Conservation (phyloP, 75 land plant genomes). For the Cryptomeria japonica region DNA sequence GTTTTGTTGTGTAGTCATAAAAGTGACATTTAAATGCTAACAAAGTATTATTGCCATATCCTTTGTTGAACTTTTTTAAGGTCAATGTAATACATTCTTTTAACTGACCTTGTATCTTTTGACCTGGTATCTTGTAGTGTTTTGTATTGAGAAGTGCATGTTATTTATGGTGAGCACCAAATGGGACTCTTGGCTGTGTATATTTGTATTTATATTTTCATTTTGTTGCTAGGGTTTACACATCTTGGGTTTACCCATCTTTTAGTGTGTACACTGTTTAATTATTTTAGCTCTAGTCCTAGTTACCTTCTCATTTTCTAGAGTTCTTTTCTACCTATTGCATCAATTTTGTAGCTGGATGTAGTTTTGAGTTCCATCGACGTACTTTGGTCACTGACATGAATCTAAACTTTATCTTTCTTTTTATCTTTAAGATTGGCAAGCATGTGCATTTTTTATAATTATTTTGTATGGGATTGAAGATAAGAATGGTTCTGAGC, state of each 20-base stretch:
- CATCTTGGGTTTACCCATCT: not conserved
- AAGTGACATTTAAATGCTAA: too few relatives aligned
- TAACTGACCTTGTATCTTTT: not conserved
- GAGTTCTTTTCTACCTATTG: not conserved
- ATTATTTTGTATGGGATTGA: not conserved
- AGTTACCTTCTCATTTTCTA: not conserved
- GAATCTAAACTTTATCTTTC: not conserved
- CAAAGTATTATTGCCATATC: not conserved
- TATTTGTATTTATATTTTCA: not conserved
- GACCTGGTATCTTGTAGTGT: constrained; percentile 1
- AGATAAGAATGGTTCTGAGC: not conserved
- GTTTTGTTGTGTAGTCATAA: too few relatives aligned
- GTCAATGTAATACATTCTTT: not conserved
- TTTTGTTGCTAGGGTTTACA: not conserved
- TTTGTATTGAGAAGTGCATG: not conserved
- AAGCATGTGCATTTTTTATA: not conserved
- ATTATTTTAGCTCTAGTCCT: not conserved
- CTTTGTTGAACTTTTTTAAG: not conserved
- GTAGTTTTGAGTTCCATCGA: not conserved
- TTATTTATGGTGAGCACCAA: not conserved
- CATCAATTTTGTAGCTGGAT: not conserved
- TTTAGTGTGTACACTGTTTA: not conserved
- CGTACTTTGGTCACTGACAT: not conserved
- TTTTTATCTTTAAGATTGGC: not conserved
- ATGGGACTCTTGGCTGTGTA: not conserved